phyloP scores from a whole-genome alignment of 352 stramenopile genomes.

The Globisporangium yorkense region DNA sequence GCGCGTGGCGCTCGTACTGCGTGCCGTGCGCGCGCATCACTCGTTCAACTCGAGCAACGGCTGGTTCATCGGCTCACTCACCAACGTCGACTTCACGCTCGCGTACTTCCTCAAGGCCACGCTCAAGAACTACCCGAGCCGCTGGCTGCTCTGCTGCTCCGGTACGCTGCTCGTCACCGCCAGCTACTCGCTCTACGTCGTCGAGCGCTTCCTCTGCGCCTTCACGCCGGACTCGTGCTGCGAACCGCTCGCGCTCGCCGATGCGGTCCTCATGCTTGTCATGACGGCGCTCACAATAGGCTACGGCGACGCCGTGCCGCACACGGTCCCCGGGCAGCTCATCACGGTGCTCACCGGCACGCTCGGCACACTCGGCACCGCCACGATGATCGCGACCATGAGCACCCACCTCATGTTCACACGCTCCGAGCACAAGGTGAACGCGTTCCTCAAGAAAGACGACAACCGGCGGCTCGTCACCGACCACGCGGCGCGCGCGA shows the following conservation, averaged over 20 bases:
- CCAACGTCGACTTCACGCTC: conserved; percentile 68
- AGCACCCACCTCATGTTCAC: conserved; percentile 69
- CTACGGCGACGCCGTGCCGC: conserved; percentile 61
- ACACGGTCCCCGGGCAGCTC: conserved; percentile 37
- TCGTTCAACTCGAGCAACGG: conserved; percentile 79
- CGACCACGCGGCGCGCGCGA: conserved; percentile 47
- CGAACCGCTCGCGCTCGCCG: conserved; percentile 37
- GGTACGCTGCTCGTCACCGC: conserved; percentile 31
- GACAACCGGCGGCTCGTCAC: conserved; percentile 54
- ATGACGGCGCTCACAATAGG: conserved; percentile 74
- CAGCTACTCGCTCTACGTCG: conserved; percentile 58
- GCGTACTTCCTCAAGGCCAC: conserved; percentile 75
- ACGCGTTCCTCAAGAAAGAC: conserved; percentile 73
- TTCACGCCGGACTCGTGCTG: conserved; percentile 53
- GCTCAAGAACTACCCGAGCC: conserved; percentile 60
- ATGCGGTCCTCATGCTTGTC: conserved; percentile 60
- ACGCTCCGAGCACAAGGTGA: conserved; percentile 75
- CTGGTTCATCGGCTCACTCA: conserved; percentile 75
- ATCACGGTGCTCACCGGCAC: conserved; percentile 45
- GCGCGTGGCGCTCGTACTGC: conserved; percentile 43
- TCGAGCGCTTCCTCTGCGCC: conserved; percentile 69
- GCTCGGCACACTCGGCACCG: conserved; percentile 49
- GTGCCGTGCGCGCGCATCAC: conserved; percentile 54
- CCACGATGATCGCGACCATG: conserved; percentile 74
- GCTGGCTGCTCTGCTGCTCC: conserved; percentile 39